Percentiles rank a stretch among this genome's conserved stretches.
Evolutionary conservation across 2,329 filamentous ascomycete species (phyloP).

Genomic region (Hypoxylon sp.): DNA sequence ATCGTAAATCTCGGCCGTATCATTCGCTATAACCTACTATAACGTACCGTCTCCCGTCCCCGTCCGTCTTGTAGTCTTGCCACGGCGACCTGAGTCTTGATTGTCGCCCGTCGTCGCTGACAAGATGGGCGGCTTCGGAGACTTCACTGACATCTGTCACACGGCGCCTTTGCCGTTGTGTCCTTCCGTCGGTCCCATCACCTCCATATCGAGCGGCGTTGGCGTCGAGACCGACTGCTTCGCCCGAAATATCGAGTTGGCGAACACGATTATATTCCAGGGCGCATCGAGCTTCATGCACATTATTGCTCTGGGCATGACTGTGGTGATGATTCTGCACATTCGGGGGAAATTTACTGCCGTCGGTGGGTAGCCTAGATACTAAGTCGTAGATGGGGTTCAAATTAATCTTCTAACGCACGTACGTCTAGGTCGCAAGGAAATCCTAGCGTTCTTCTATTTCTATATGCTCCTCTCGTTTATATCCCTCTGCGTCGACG

Average conservation of each 20-base stretch:
- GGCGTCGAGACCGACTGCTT: constrained; percentile 93
- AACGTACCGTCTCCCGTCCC: background rate
- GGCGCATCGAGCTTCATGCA: constrained; percentile 92
- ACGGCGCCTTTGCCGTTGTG: constrained; percentile 90
- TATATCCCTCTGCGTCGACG: constrained; percentile 89
- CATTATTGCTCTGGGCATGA: constrained; percentile 91
- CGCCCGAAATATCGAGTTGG: constrained; percentile 92
- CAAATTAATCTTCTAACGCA: constrained; percentile 10
- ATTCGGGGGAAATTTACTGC: constrained; percentile 98
- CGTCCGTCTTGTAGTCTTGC: constrained; percentile 5
- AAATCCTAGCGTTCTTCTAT: constrained; percentile 94
- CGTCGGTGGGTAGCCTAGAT: constrained; percentile 74
- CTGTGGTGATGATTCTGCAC: constrained; percentile 96
- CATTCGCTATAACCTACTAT: constrained; percentile 25
- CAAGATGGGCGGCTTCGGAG: constrained; percentile 85
- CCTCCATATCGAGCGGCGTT: constrained; percentile 73
- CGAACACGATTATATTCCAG: constrained; percentile 99
- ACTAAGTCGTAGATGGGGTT: background rate
- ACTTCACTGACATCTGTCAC: constrained; percentile 88
- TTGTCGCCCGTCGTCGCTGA: constrained; percentile 21
- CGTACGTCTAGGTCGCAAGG: constrained; percentile 65
- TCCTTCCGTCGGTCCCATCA: constrained; percentile 82
- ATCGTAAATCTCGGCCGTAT: constrained; percentile 2
- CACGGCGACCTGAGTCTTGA: constrained; percentile 3
- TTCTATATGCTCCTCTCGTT: constrained; percentile 92